Percentiles rank a stretch among this genome's conserved stretches.
Conservation (phyloP, 2,329 filamentous ascomycete genomes). For the Xylaria sp. region DNA sequence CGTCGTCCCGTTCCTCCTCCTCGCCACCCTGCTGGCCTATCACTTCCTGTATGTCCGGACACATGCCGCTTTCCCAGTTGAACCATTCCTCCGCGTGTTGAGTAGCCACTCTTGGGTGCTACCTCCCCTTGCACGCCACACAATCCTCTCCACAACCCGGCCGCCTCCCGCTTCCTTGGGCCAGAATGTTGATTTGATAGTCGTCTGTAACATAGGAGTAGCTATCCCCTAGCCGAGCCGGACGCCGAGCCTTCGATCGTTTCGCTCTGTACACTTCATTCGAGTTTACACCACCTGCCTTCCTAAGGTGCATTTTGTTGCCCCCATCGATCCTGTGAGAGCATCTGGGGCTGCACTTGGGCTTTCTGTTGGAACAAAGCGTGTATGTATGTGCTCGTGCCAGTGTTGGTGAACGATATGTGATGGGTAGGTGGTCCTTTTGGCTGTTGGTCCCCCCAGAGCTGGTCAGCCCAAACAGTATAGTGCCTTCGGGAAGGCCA, state of each 20-base stretch:
- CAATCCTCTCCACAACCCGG: constrained; percentile 9
- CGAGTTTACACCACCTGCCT: constrained; percentile 1
- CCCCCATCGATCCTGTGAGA: constrained; percentile 15
- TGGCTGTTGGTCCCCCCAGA: neutral
- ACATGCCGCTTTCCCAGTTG: constrained; percentile 15
- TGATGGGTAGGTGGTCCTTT: constrained; percentile 39
- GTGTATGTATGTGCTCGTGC: constrained; percentile 23
- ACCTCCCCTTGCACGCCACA: constrained; percentile 16
- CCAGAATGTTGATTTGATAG: constrained; percentile 32
- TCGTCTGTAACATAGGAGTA: constrained; percentile 28
- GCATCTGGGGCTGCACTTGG: constrained; percentile 27
- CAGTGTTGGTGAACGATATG: constrained; percentile 36
- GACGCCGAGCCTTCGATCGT: neutral
- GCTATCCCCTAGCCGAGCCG: constrained; percentile 19
- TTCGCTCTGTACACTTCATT: constrained; percentile 4
- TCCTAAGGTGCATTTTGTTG: neutral
- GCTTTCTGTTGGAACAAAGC: constrained; percentile 27
- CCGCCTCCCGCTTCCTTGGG: constrained; percentile 18
- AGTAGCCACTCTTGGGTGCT: constrained; percentile 18
- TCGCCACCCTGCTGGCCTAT: constrained; percentile 11
- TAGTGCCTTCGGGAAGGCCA: neutral
- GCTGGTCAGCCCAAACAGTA: neutral
- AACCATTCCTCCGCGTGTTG: constrained; percentile 18
- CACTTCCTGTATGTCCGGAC: constrained; percentile 26
- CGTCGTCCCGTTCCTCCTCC: constrained; percentile 10